Percentiles rank a stretch among this genome's conserved stretches.
Evolutionary conservation across 2,329 filamentous ascomycete genomes (phyloP).

Genomic region (Bipolaris bicolor): DNA sequence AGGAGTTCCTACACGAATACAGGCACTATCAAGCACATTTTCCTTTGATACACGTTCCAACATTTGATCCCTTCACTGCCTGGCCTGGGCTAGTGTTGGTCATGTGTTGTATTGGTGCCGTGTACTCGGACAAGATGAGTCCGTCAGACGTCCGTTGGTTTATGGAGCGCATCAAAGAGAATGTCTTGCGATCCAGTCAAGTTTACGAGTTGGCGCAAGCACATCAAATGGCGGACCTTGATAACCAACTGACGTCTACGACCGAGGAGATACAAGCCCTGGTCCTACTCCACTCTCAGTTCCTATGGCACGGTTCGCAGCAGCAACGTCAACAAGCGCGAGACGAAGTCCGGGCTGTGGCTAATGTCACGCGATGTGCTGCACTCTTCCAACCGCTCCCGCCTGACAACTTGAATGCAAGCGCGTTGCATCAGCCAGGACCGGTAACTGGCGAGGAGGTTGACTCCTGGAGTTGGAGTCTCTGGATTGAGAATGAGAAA

Average conservation of each 20-base stretch:
- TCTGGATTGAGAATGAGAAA: conserved; percentile 75
- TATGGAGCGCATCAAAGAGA: conserved; percentile 67
- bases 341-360: conserved; percentile 63
- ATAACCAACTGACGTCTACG: conserved; percentile 48
- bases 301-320: conserved; percentile 73
- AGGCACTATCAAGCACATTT: conserved; percentile 76
- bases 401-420: conserved; percentile 57
- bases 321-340: conserved; percentile 69
- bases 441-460: conserved; percentile 51
- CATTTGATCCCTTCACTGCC: conserved; percentile 70
- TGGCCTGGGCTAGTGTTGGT: conserved; percentile 71
- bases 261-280: conserved; percentile 73
- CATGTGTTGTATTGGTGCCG: conserved; percentile 76
- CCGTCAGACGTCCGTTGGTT: conserved; percentile 69
- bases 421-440: conserved; percentile 66
- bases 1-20: conserved; percentile 73
- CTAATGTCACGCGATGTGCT: conserved; percentile 62
- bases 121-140: conserved; percentile 70
- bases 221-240: conserved; percentile 49
- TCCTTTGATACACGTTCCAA: conserved; percentile 73
- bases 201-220: conserved; percentile 54
- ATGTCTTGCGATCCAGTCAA: conserved; percentile 63
- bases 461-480: conserved; percentile 66
- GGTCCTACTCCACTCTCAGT: conserved; percentile 65
- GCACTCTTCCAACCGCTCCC: conserved; percentile 63